phyloP scores from a whole-genome alignment of 2,329 filamentous ascomycete genomes.

The Fusarium bactridioides region DNA sequence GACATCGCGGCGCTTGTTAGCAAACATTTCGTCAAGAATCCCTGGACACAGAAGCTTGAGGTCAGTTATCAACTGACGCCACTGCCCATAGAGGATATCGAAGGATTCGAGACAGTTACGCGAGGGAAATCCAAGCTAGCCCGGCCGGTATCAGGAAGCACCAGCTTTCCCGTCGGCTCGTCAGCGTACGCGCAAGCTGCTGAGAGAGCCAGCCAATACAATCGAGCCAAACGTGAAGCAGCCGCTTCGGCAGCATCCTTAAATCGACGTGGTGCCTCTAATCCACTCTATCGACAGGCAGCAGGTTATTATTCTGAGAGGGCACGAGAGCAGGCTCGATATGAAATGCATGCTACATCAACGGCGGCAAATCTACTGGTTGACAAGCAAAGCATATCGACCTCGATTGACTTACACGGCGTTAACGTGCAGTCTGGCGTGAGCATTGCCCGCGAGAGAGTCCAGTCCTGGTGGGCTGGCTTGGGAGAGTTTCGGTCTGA shows the following conservation, averaged over 20 bases:
- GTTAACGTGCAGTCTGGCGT: constrained; percentile 83
- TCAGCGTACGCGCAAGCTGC: constrained; percentile 42
- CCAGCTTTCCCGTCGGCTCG: not conserved
- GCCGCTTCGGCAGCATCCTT: constrained; percentile 51
- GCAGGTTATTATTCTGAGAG: constrained; percentile 79
- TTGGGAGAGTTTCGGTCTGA: constrained; percentile 70
- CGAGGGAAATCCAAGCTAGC: constrained; percentile 20
- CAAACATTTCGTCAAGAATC: constrained; percentile 52
- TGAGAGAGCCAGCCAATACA: constrained; percentile 40
- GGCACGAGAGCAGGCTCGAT: constrained; percentile 68
- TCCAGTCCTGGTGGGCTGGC: constrained; percentile 77
- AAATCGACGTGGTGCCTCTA: constrained; percentile 65
- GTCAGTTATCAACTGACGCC: constrained; percentile 52
- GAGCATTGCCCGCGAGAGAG: constrained; percentile 74
- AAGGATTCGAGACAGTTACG: constrained; percentile 34
- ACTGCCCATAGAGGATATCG: constrained; percentile 45
- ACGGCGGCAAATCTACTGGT: constrained; percentile 76
- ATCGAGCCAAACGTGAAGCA: constrained; percentile 46
- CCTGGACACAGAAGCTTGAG: constrained; percentile 47
- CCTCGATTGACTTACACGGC: constrained; percentile 80
- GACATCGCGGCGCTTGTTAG: constrained; percentile 54
- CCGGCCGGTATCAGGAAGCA: not conserved
- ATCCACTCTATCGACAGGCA: constrained; percentile 76
- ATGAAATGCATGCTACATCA: constrained; percentile 66
- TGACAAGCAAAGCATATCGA: constrained; percentile 67